Base-by-base conservation (phyloP, 352 stramenopile genomes). In the Globisporangium heterothallicum region DNA sequence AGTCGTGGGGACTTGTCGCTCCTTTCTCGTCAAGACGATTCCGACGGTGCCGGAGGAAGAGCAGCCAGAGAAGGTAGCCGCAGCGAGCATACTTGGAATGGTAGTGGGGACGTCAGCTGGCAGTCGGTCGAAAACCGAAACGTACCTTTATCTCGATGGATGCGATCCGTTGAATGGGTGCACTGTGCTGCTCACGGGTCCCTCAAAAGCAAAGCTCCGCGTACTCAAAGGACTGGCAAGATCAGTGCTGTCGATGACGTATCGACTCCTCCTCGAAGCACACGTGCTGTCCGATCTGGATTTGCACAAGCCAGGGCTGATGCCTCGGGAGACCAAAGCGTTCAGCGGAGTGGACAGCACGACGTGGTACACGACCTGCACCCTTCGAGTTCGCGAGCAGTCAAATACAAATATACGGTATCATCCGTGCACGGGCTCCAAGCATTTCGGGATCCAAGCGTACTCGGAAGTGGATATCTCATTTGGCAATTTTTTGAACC, bases 201-300 rank as follows among this genome's bases (percentile, higher is more conserved):
- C 79, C 24, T 90, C 75, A 44, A 93, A 94, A 44, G 59, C 59
- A 22, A 84, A 89, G 21, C 71, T 99, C 6, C 88, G 92, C n/a
- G 42, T 96, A 34, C 74, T 98, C 6, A 98, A 99, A 66, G 56
- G 66, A 36, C 72, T 98, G 18, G 84, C 97, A 38, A 74, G 80
- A 12, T 88, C 88, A 19, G 75, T 98, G 8, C 74, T 99, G 8
- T 92, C 84, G 30, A 88, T 96, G 52, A 89, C 95, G 10, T 99
- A 99, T 70, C 97, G 97, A 53, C 71, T 98, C 19, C 86, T 97
- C 24, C 81, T 99, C 19, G 95, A 99, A 64, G 96, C 94, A 6
- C 85, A 94, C 49, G 96, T 98, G 48, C 69, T 98, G 24, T 89
- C 79, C 16, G 92, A 98, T 49, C 73, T 97, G 18, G 67, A 71